Base-by-base conservation (phyloP, 768 basidiomycete genomes). In the Clitopilus passeckerianus region DNA sequence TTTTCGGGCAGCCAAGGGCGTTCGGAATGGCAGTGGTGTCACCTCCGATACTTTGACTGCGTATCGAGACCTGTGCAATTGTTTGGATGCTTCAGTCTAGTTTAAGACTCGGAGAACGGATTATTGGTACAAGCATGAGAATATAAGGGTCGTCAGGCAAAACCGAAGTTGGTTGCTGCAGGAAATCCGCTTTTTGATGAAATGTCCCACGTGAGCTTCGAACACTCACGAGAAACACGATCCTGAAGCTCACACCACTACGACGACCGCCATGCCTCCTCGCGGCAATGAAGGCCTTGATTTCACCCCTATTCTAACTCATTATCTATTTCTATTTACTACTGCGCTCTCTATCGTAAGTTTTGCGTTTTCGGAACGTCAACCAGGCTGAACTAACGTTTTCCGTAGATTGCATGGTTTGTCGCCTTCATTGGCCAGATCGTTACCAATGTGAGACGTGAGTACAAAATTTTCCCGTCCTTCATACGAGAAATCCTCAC, bases 251-350 rank as follows among this genome's bases (percentile, higher is more conserved):
- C 54, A n/a, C 33, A 37, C 54, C 30, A 55, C 54, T 33, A 55
- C 54, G 5, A 55, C 56, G 53, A 54, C 60, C 61, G 65, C 61
- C 61, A 77, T 84, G 82, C 80, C 82, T 71, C 83, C 82, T 63
- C 80, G 82, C 66, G 80, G 76, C 67, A 82, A 74, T 67, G 80
- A 80, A 75, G 79, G 90, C n/a, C 82, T 91, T 64, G 91, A 94
- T 74, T 90, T 94, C 59, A 91, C 89, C 0, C 93, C 91, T 61
- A 90, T 96, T 62, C 80, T 93, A 59, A 91, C 92, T 16, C 93
- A 96, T 70, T 94, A 95, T 69, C 81, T 96, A 68, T 95, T 96
- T 70, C 80, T 96, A 24, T 88, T 92, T 69, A 96, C 95, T 0
- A 87, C 87, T 60, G 82, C 94, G 57, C 81, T 97, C 53, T 79